These are phyloP conservation scores for Porcisia deanei DNA, from an alignment of 208 protist species.

Conservation along the genomic window DNA sequence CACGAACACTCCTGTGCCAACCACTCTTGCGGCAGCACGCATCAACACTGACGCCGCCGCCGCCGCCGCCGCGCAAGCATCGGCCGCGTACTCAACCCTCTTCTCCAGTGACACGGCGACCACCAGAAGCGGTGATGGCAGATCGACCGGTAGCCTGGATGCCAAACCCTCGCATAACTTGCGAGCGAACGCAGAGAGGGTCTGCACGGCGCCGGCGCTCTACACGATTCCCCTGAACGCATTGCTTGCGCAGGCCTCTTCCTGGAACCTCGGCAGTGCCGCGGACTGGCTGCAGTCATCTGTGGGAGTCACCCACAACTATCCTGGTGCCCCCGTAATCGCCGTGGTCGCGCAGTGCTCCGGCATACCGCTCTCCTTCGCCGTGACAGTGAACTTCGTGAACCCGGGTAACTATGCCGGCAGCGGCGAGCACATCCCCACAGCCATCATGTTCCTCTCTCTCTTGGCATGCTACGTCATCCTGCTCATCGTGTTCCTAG, in stretches of 20 bases:
- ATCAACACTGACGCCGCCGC: background rate
- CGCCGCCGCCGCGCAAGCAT: background rate
- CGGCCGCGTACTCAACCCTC: background rate
- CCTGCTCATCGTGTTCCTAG: constrained; percentile 31
- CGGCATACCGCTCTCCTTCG: constrained; percentile 39
- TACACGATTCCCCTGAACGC: constrained; percentile 44
- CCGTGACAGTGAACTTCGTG: constrained; percentile 31
- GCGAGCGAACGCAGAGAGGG: constrained; percentile 23
- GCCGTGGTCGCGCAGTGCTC: constrained; percentile 69
- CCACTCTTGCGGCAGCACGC: background rate
- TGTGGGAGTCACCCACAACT: constrained; percentile 25
- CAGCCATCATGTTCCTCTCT: constrained; percentile 39
- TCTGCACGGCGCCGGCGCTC: constrained; percentile 39
- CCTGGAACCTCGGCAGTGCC: constrained; percentile 24
- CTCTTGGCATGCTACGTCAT: constrained; percentile 38
- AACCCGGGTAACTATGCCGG: constrained; percentile 25
- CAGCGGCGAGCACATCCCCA: constrained; percentile 41
- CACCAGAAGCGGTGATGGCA: background rate
- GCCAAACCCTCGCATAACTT: constrained; percentile 11
- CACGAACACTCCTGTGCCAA: constrained; percentile 6
- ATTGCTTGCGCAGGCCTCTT: constrained; percentile 17
- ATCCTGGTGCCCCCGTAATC: constrained; percentile 30
- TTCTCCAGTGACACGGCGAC: background rate
- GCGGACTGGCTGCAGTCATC: constrained; percentile 19
- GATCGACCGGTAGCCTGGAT: background rate